Base-by-base conservation (phyloP, 768 basidiomycete genomes). In the Sporobolomyces roseus region DNA sequence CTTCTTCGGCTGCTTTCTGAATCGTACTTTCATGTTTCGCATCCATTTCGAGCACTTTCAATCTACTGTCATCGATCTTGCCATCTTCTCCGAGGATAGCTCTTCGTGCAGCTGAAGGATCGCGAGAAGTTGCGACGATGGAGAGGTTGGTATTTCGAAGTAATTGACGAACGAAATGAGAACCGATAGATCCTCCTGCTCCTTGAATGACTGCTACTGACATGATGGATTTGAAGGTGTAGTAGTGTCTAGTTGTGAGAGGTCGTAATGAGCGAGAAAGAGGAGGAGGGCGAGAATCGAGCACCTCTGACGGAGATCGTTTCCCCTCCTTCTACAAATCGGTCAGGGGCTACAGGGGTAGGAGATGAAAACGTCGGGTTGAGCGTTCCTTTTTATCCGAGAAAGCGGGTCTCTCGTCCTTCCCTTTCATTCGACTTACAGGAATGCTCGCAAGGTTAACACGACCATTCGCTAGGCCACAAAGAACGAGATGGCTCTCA, bases 121-220 rank as follows among this genome's bases (percentile, higher is more conserved):
- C 76, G 66, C 75, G 75, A 0, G 79, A 80, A 17, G 80, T 75
- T 0, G 77, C 80, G 61, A 80, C 78, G 51, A 81, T 77, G 14
- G 74, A 72, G 29, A 81, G 75, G 25, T 68, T 65, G n/a, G 80
- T 79, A 21, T 75, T 54, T 4, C 58, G 30, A 35, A 81, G 78
- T 35, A 81, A 74, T 35, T 77, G 74, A 16, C 75, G 76, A 27
- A 77, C 71, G 25, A 81, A 75, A 29, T 64, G 45, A 16, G 58
- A 63, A 25, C 68, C 69, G 49, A 71, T 43, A 2, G 61, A 5
- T 1, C 69, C 60, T 48, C 65, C 50, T 1, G 49, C 59, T 19
- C 75, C 75, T 72, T 75, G 75, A 4, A 75, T 52, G 29, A 75
- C 61, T 21, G 75, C 73, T 46, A 69, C 61, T 9, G 73, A 71